Evolutionary conservation across 208 protist species (phyloP), one percentile per base, ranked within the genome.

Genomic region (Leishmania arabica): DNA sequence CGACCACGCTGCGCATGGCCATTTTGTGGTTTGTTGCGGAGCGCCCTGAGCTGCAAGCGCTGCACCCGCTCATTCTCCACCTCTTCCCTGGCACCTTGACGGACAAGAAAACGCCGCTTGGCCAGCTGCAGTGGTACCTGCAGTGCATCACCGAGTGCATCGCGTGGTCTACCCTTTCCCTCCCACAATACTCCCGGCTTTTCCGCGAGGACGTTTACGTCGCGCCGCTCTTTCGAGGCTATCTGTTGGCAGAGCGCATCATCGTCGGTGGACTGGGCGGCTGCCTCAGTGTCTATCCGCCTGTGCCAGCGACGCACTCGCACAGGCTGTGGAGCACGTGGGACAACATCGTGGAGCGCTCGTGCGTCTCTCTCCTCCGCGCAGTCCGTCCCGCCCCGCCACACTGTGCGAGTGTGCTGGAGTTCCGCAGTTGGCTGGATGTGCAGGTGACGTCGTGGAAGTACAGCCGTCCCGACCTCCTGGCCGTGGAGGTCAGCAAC

Each of bases 101-200:
- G 4, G 95, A 99, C 79, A 97, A 98, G 78, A 95, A 98, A 70
- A 99, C 98, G 6, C 95, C 96, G 54, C 84, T 99, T 11, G 99
- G 99, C 1, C 98, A 99, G 71, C 90, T 99, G 37, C 99, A 99
- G 86, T 99, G 99, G 99, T 99, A 99, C 74, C 99, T 99, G 80
- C 99, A 99, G 11, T 98, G 98, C 24, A 95, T 99, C 58, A 99
- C 98, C 0, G 99, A 99, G 86, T 99, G 98, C 37, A 99, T 99
- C 75, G 99, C 99, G 34, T 99, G 99, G 99, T 99, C 96, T 56
- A 91, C 97, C 6, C 84, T 99, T 24, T 93, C 95, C 21, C 88
- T 93, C 31, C 37, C 89, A 27, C 83, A 91, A 24, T 98, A 95
- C 86, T 90, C 91, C 17, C 89, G 90, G 54, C 84, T 98, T 72